phyloP scores from a whole-genome alignment of 306 rosid species.

The Astragalus membranaceus region DNA sequence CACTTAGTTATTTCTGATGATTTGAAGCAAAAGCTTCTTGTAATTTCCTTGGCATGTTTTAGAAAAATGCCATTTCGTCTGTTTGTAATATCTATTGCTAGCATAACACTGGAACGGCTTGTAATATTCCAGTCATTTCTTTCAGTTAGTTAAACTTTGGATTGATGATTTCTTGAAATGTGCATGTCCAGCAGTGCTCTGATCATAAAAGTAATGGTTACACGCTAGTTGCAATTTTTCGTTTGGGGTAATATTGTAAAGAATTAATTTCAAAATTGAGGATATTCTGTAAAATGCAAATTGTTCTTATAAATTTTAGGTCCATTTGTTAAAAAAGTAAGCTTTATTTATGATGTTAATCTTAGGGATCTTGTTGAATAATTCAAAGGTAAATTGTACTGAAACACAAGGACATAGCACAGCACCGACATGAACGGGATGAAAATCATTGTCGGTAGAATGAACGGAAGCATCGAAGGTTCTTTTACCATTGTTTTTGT shows the following conservation, averaged over 20 bases:
- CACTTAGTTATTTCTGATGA: slow-evolving; percentile 24
- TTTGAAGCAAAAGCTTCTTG: slow-evolving; percentile 72
- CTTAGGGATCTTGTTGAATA: background rate
- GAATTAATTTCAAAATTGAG: background rate
- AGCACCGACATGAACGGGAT: background rate
- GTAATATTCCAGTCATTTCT: slow-evolving; percentile 26
- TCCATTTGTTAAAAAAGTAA: background rate
- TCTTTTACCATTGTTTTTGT: background rate
- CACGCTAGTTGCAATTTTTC: background rate
- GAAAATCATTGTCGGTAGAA: background rate
- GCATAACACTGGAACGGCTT: slow-evolving; percentile 34
- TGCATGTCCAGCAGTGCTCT: background rate
- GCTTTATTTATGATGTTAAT: background rate
- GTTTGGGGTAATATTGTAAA: background rate
- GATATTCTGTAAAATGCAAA: background rate
- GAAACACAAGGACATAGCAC: background rate
- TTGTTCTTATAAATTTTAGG: background rate
- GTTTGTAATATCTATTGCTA: slow-evolving; percentile 26
- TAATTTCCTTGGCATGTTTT: slow-evolving; percentile 75
- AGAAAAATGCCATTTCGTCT: slow-evolving; percentile 52
- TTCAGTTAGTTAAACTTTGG: slow-evolving; percentile 25
- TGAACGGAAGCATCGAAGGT: background rate
- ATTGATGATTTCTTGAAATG: slow-evolving; percentile 19
- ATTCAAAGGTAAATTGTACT: background rate
- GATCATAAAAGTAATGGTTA: background rate